These are phyloP conservation scores for Leccinum imitatum DNA, from an alignment of 768 basidiomycete genomes.

Conservation along the genomic window DNA sequence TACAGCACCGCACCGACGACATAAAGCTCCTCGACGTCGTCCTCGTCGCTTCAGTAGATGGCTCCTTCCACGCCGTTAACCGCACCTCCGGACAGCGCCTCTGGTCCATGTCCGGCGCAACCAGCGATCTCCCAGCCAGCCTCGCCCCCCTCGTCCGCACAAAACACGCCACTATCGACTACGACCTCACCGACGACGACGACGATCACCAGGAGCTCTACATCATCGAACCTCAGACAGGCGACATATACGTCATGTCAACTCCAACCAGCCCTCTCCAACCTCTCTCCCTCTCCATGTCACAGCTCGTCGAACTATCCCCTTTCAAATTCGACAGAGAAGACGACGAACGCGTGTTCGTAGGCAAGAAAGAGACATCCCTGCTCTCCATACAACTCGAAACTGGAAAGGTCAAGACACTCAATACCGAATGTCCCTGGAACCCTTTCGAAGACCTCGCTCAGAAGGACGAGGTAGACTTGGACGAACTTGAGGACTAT, in stretches of 20 bases:
- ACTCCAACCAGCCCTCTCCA: slow-evolving; percentile 69
- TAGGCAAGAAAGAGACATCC: slow-evolving; percentile 89
- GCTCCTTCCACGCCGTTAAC: slow-evolving; percentile 92
- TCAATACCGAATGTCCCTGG: slow-evolving; percentile 79
- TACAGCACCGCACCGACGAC: slow-evolving; percentile 27
- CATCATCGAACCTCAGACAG: slow-evolving; percentile 93
- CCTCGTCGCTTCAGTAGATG: slow-evolving; percentile 90
- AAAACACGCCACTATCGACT: slow-evolving; percentile 55
- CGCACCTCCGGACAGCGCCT: slow-evolving; percentile 76
- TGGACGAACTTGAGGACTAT: slow-evolving; percentile 60
- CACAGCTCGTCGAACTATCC: slow-evolving; percentile 87
- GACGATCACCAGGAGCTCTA: slow-evolving; percentile 67
- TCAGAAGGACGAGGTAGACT: slow-evolving; percentile 43
- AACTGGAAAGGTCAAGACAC: slow-evolving; percentile 75
- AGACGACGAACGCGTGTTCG: slow-evolving; percentile 72
- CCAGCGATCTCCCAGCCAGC: slow-evolving; percentile 47
- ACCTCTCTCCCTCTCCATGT: slow-evolving; percentile 88
- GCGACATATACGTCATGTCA: slow-evolving; percentile 86
- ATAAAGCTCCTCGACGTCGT: slow-evolving; percentile 78
- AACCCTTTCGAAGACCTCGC: slow-evolving; percentile 59
- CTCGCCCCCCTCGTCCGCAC: slow-evolving; percentile 77
- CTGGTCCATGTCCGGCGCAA: slow-evolving; percentile 83
- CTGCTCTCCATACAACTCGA: slow-evolving; percentile 71
- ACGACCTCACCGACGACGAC: slow-evolving; percentile 56
- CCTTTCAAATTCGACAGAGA: slow-evolving; percentile 67